Evolutionary conservation across 2,329 filamentous ascomycete species (phyloP).

Genomic region (Setomelanomma holmii): DNA sequence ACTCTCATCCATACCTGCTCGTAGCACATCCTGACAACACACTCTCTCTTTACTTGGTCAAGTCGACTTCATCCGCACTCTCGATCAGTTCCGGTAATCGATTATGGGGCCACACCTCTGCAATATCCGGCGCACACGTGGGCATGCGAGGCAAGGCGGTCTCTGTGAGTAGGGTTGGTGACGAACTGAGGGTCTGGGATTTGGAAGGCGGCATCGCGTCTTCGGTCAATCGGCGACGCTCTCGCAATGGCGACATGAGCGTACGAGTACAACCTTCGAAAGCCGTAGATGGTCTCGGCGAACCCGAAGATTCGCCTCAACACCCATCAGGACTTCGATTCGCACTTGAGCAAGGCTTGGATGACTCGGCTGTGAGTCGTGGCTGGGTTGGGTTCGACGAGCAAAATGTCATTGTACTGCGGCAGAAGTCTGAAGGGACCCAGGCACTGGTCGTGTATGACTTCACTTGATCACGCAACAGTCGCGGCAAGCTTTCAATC

Average conservation of each 20-base stretch:
- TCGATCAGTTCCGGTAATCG: conserved; percentile 75
- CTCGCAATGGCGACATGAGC: conserved; percentile 58
- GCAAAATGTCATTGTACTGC: conserved; percentile 86
- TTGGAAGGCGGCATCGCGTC: conserved; percentile 73
- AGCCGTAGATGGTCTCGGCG: conserved; percentile 15
- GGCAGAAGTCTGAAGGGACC: conserved; percentile 70
- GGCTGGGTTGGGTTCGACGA: conserved; percentile 88
- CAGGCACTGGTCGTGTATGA: conserved; percentile 86
- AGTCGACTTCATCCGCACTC: conserved; percentile 70
- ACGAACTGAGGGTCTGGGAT: conserved; percentile 79
- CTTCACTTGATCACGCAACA: conserved; percentile 68
- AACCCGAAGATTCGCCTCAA: conserved; percentile 24
- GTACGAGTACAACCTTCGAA: conserved; percentile 59
- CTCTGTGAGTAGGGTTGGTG: conserved; percentile 82
- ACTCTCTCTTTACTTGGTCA: conserved; percentile 80
- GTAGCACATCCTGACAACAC: conserved; percentile 88
- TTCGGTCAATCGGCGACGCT: conserved; percentile 49
- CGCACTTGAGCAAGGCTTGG: conserved; percentile 44
- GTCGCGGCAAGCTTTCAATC: no score
- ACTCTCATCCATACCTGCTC: conserved; percentile 81
- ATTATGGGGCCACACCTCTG: conserved; percentile 91
- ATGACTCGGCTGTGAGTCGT: conserved; percentile 54
- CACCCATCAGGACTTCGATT: conserved; percentile 43
- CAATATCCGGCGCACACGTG: conserved; percentile 84
- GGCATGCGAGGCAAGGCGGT: conserved; percentile 86